Percentiles rank a stretch among this genome's conserved stretches.
Conservation (phyloP, 78 protist genomes). For the Dictyostelium citrinum region DNA sequence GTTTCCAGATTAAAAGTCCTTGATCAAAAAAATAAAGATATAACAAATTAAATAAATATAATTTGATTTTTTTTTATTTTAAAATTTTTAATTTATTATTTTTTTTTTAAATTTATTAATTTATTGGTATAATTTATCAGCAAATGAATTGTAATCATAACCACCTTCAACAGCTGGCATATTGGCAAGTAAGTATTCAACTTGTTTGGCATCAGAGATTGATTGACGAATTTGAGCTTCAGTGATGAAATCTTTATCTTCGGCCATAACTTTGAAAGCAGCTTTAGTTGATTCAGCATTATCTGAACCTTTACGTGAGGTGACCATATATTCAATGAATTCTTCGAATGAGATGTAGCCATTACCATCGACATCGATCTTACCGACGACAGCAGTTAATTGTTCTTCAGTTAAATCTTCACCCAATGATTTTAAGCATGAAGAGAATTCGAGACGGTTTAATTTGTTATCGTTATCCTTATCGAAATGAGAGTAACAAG, state of each 20-base stretch:
- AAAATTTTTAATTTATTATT: no score
- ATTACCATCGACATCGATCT: slow-evolving; percentile 42
- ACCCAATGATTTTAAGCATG: slow-evolving; percentile 73
- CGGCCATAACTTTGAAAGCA: slow-evolving; percentile 78
- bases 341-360: slow-evolving; percentile 73
- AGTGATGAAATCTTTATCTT: slow-evolving; percentile 63
- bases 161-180: slow-evolving; percentile 52
- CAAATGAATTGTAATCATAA: slow-evolving; percentile 47
- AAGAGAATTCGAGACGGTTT: slow-evolving; percentile 68
- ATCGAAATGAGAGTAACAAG: slow-evolving; percentile 76
- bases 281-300: slow-evolving; percentile 47
- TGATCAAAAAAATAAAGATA: no score
- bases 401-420: slow-evolving; percentile 79
- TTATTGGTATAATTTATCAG: slow-evolving; percentile 27
- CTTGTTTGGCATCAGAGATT: slow-evolving; percentile 51
- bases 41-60: no score
- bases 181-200: slow-evolving; percentile 64
- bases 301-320: slow-evolving; percentile 40
- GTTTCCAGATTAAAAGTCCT: no score
- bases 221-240: slow-evolving; percentile 80
- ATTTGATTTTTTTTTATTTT: no score
- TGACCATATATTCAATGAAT: slow-evolving; percentile 66
- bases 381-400: slow-evolving; percentile 16
- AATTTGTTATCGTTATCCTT: slow-evolving; percentile 67
- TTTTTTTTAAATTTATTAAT: no score